Base-by-base conservation (phyloP, 83 land plant genomes). In the Isoetes engelmannii region DNA sequence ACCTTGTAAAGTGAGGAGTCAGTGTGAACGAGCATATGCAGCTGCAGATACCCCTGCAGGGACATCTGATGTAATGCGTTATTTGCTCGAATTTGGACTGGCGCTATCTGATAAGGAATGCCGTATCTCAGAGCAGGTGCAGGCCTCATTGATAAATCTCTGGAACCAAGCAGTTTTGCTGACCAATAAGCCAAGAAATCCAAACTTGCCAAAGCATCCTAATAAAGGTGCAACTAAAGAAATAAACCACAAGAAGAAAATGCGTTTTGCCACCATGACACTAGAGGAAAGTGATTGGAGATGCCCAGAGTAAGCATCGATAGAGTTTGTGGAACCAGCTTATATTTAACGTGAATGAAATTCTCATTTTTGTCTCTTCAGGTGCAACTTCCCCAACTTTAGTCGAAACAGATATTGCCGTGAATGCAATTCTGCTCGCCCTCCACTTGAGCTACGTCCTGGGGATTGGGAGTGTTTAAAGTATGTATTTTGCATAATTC, bases 341-440 rank as follows among this genome's bases (percentile, higher is more conserved):
- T 15, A 46, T 44, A 7, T 18, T 60, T 42, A 57, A 56, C 49
- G 72, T 21, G 68, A 78, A 49, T 69, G 44, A 18, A 13, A 41
- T 44, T 8, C 48, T 47, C 44, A 7, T 21, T 19, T 42, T 19
- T 28, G 45, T 45, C 8, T 47, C 69, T 55, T 9, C 70, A 90
- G 96, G 68, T 90, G 96, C 72, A 80, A 80, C 69, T 90, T 84
- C 69, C 63, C 82, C 61, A 90, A 90, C 58, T 90, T 90, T 84
- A 79, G 84, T 3, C 80, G 79, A 75, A 90, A 90, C 57, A 71
- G 77, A 7, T 81, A 77, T 75, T 90, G 96, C 71, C 77, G 89
- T 67, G 79, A 80, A 28, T 90, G 96, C 72, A 68, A 84, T 65
- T 72, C 57, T 21, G 44, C 79, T 20, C 78, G 51, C 44, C 71